Conservation (phyloP, 2,329 filamentous ascomycete species). For the Venturiaceae sp. region DNA sequence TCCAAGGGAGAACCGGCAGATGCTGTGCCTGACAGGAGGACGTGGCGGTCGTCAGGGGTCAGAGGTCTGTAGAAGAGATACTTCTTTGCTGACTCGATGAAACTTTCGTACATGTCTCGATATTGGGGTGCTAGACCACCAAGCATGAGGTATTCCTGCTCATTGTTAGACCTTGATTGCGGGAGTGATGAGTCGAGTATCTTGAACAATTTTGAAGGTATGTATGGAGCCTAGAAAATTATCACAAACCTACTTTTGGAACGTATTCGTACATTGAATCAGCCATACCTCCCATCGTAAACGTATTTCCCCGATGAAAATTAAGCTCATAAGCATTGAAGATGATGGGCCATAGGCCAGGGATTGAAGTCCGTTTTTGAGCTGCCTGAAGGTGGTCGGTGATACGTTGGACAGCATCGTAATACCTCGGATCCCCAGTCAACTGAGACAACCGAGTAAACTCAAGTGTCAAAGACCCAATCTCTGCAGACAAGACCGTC, state of each 20-base stretch:
- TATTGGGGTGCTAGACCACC: slow-evolving; percentile 68
- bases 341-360: slow-evolving; percentile 25
- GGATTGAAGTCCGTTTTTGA: slow-evolving; percentile 24
- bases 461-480: slow-evolving; percentile 27
- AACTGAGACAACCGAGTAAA: slow-evolving; percentile 29
- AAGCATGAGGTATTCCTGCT: slow-evolving; percentile 57
- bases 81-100: slow-evolving; percentile 58
- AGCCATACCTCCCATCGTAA: slow-evolving; percentile 45
- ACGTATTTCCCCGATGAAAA: slow-evolving; percentile 24
- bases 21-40: slow-evolving; percentile 61
- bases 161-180: neutral
- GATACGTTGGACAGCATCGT: slow-evolving; percentile 27
- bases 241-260: slow-evolving; percentile 36
- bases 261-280: slow-evolving; percentile 51
- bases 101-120: slow-evolving; percentile 58
- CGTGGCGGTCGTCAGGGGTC: slow-evolving; percentile 53
- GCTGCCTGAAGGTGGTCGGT: slow-evolving; percentile 21
- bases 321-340: slow-evolving; percentile 21
- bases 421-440: slow-evolving; percentile 26
- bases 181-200: neutral
- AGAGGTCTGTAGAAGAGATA: slow-evolving; percentile 72
- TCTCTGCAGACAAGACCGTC: slow-evolving; percentile 23
- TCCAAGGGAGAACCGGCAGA: slow-evolving; percentile 29
- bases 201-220: neutral
- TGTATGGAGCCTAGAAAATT: too few relatives aligned